Evolutionary conservation across 495 filamentous ascomycete genomes (phyloP).

Genomic region (Collariella sp.): DNA sequence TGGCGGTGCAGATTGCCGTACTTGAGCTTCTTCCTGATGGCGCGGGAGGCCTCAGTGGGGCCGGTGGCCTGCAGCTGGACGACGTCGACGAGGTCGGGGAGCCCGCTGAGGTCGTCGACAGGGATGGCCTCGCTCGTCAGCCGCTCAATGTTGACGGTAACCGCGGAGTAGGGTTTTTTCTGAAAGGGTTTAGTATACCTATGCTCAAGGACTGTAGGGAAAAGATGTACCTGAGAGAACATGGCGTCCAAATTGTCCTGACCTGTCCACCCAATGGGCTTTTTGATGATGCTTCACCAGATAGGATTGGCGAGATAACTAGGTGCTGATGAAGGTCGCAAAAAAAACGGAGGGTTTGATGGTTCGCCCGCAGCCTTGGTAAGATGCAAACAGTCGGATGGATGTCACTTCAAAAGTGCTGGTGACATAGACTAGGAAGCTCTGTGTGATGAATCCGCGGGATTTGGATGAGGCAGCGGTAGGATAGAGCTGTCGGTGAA

Average conservation of each 20-base stretch:
- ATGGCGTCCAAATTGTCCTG: constrained; percentile 16
- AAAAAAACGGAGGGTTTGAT: no score
- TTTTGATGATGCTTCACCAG: not conserved
- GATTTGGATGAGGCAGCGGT: no score
- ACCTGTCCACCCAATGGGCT: not conserved
- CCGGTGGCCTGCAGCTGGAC: constrained; percentile 83
- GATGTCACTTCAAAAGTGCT: no score
- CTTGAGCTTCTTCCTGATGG: constrained; percentile 96
- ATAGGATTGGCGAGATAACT: not conserved
- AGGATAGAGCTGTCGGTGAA: no score
- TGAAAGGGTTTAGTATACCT: constrained; percentile 24
- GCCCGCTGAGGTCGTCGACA: constrained; percentile 82
- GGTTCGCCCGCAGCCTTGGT: no score
- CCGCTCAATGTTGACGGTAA: constrained; percentile 89
- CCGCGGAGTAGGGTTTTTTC: constrained; percentile 91
- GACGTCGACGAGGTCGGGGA: constrained; percentile 89
- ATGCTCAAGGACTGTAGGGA: not conserved
- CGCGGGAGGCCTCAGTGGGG: constrained; percentile 82
- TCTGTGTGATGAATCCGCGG: no score
- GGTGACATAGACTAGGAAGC: no score
- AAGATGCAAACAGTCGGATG: no score
- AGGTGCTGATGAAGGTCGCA: not conserved
- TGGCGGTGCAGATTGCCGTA: constrained; percentile 92
- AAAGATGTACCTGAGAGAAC: constrained; percentile 33
- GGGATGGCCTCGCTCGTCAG: constrained; percentile 85